Percentiles rank a stretch among this genome's conserved stretches.
Conservation (phyloP, 2,329 filamentous ascomycete species). For the Nannizzia gypsea region DNA sequence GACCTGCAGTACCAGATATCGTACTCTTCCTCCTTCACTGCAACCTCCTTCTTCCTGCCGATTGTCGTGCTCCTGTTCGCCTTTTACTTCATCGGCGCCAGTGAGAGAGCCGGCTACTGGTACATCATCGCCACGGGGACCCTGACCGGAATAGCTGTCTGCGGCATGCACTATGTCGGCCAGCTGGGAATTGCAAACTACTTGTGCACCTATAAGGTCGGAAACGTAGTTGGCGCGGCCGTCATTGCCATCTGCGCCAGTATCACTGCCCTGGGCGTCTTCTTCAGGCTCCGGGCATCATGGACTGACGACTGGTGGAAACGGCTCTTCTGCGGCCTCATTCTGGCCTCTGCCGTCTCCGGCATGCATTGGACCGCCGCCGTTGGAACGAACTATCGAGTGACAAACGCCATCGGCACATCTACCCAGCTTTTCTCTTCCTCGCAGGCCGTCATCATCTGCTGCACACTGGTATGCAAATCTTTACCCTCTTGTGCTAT, state of each 20-base stretch:
- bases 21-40: constrained; percentile 61
- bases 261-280: constrained; percentile 56
- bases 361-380: constrained; percentile 82
- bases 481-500: neutral
- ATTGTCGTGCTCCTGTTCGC: constrained; percentile 61
- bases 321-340: constrained; percentile 50
- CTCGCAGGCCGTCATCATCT: constrained; percentile 59
- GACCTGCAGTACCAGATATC: constrained; percentile 54
- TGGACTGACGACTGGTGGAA: constrained; percentile 77
- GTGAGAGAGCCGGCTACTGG: constrained; percentile 46
- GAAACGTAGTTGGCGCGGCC: constrained; percentile 55
- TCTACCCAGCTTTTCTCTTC: constrained; percentile 39
- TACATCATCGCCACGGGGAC: constrained; percentile 53
- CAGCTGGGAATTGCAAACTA: constrained; percentile 76
- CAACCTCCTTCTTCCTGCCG: constrained; percentile 67
- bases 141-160: constrained; percentile 62
- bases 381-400: constrained; percentile 55
- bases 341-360: constrained; percentile 63
- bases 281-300: constrained; percentile 62
- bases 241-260: constrained; percentile 63
- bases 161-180: constrained; percentile 81
- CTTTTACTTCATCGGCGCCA: constrained; percentile 56
- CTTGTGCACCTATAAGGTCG: constrained; percentile 46
- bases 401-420: constrained; percentile 36
- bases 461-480: constrained; percentile 51